Evolutionary conservation across 805 yeast species (phyloP).

Genomic region (Ogataea parapolymorpha): DNA sequence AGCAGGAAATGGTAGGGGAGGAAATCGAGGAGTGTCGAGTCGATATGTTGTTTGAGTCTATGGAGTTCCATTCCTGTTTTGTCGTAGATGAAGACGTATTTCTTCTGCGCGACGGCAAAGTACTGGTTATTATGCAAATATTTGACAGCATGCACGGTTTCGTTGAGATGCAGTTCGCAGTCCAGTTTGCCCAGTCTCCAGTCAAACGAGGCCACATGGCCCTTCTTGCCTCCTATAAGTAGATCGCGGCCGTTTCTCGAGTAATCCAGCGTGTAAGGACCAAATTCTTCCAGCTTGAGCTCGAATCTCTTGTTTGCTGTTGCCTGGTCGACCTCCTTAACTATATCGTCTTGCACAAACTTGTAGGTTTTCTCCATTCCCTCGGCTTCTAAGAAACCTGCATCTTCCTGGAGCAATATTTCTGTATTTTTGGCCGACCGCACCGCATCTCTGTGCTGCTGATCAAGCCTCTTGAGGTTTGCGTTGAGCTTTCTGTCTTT

Average conservation of each 20-base stretch:
- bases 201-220: slow-evolving; percentile 94
- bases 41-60: slow-evolving; percentile 85
- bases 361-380: slow-evolving; percentile 92
- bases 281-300: slow-evolving; percentile 69
- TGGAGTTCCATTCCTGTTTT: slow-evolving; percentile 89
- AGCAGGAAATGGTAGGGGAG: slow-evolving; percentile 89
- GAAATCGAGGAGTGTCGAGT: slow-evolving; percentile 77
- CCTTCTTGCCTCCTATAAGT: slow-evolving; percentile 83
- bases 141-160: slow-evolving; percentile 87
- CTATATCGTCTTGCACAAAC: slow-evolving; percentile 77
- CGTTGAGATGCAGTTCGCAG: slow-evolving; percentile 81
- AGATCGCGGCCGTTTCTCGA: slow-evolving; percentile 85
- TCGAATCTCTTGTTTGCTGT: slow-evolving; percentile 76
- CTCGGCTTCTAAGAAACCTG: slow-evolving; percentile 88
- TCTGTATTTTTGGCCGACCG: slow-evolving; percentile 84
- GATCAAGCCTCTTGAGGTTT: slow-evolving; percentile 64
- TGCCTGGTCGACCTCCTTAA: slow-evolving; percentile 66
- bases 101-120: slow-evolving; percentile 96
- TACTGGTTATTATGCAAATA: slow-evolving; percentile 89
- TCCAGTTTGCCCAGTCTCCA: slow-evolving; percentile 85
- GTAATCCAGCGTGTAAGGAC: slow-evolving; percentile 82
- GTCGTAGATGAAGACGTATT: slow-evolving; percentile 89
- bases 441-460: slow-evolving; percentile 74
- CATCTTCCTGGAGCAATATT: slow-evolving; percentile 75
- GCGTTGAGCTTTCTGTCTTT: slow-evolving; percentile 59